A percentile compares a stretch with the other conserved stretches of the same genome.
These are phyloP conservation scores for Deinandra increscens DNA, from an alignment of 129 eudicot genomes.

Conservation along the genomic window DNA sequence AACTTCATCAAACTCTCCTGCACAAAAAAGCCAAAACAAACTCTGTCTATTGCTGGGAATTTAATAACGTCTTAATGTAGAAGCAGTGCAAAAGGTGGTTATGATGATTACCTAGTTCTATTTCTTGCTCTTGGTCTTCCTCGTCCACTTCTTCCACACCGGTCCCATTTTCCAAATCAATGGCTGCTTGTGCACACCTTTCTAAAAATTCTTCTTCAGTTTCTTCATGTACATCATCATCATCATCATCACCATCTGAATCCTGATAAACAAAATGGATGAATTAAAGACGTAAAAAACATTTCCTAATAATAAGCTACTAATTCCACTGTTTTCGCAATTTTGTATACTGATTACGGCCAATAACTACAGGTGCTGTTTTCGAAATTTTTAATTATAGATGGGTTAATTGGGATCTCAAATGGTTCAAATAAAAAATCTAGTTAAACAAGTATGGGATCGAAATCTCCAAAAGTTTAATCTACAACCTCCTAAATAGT, in stretches of 20 bases:
- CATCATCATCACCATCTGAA: slow-evolving; percentile 17
- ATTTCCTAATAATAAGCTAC: neutral
- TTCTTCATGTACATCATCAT: slow-evolving; percentile 67
- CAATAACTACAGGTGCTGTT: neutral
- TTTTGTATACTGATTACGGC: slow-evolving; percentile 6
- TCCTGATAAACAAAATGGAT: slow-evolving; percentile 16
- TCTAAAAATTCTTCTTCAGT: slow-evolving; percentile 77
- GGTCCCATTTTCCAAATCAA: slow-evolving; percentile 60
- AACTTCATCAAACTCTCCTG: slow-evolving; percentile 56
- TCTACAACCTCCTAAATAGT: slow-evolving; percentile 1
- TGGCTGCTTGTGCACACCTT: slow-evolving; percentile 73
- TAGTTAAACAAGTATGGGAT: neutral
- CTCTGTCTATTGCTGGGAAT: neutral
- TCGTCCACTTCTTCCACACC: slow-evolving; percentile 57
- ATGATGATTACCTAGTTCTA: slow-evolving; percentile 54
- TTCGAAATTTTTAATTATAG: neutral
- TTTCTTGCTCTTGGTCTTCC: slow-evolving; percentile 64
- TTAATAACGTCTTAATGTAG: neutral
- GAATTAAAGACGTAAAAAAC: neutral
- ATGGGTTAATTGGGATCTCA: slow-evolving; percentile 6
- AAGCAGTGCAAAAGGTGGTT: neutral
- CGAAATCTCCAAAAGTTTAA: neutral
- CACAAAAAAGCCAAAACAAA: slow-evolving; percentile 5
- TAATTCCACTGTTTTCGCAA: neutral
- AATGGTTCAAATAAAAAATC: neutral